phyloP scores from a whole-genome alignment of 2,329 filamentous ascomycete genomes.

The Dothideomycetes sp. region DNA sequence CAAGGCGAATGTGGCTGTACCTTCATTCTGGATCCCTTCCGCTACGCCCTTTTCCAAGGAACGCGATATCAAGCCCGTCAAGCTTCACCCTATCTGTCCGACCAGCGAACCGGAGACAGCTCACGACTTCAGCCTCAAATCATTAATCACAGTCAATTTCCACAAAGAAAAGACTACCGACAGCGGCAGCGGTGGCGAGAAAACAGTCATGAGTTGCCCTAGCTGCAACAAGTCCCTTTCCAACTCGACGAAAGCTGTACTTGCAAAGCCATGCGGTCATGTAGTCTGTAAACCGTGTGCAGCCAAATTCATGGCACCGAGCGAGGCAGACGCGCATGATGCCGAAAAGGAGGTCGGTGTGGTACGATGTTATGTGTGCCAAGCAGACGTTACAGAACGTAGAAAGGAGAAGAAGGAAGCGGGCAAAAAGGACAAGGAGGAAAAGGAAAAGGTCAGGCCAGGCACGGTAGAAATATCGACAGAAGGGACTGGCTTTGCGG shows the following conservation, averaged over 20 bases:
- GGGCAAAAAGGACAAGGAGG: constrained; percentile 24
- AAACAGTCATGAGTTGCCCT: constrained; percentile 55
- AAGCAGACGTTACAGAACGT: constrained; percentile 54
- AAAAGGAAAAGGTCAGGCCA: constrained; percentile 50
- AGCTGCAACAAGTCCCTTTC: constrained; percentile 73
- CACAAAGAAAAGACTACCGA: constrained; percentile 54
- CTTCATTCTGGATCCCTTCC: constrained; percentile 88
- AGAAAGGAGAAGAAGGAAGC: constrained; percentile 16
- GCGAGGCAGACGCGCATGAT: constrained; percentile 47
- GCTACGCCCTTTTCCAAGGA: constrained; percentile 50
- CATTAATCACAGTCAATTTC: constrained; percentile 66
- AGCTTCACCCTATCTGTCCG: constrained; percentile 39
- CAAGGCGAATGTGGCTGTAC: constrained; percentile 59
- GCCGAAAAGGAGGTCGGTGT: constrained; percentile 39
- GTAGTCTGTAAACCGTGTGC: constrained; percentile 81
- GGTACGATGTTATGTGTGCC: constrained; percentile 76
- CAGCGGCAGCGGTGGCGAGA: constrained; percentile 21
- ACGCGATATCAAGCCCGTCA: constrained; percentile 31
- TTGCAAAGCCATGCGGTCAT: constrained; percentile 83
- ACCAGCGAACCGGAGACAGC: constrained; percentile 54
- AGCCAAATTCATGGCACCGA: constrained; percentile 64
- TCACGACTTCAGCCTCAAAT: constrained; percentile 69
- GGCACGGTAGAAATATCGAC: constrained; percentile 71
- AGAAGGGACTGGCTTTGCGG: constrained; percentile 88
- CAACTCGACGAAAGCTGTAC: constrained; percentile 71